Evolutionary conservation across 345 rosid species (phyloP).

Genomic region (Salix caprea): DNA sequence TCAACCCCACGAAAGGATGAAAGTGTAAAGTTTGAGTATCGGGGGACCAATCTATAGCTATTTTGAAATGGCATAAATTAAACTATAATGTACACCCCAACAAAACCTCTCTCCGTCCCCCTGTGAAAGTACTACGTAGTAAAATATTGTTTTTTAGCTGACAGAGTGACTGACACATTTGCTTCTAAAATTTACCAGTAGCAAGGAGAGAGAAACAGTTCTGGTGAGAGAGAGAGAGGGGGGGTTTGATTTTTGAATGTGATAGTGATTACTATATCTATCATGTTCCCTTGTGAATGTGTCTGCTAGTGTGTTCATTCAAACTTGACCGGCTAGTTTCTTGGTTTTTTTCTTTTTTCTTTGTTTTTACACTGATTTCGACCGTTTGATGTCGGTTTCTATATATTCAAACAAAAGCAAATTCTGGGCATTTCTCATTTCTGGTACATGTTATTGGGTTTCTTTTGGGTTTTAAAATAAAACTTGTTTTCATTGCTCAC

Average conservation of each 20-base stretch:
- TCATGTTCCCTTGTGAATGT: neutral
- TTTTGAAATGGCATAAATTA: neutral
- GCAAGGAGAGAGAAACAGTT: conserved; percentile 23
- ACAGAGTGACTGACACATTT: conserved; percentile 43
- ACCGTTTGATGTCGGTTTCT: conserved; percentile 28
- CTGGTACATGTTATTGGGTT: conserved; percentile 6
- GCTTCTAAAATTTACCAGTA: conserved; percentile 19
- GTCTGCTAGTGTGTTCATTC: conserved; percentile 20
- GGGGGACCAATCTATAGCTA: neutral
- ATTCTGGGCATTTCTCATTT: conserved; percentile 20
- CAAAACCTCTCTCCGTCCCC: neutral
- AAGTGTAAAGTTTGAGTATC: neutral
- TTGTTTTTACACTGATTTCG: conserved; percentile 12
- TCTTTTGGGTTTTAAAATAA: neutral
- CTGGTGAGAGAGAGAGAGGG: neutral
- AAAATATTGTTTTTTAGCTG: conserved; percentile 1
- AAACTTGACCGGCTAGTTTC: conserved; percentile 10
- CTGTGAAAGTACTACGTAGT: neutral
- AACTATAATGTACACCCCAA: neutral
- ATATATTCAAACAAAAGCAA: conserved; percentile 10
- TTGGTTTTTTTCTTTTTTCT: neutral
- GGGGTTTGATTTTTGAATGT: conserved; percentile 42
- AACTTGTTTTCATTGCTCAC: neutral
- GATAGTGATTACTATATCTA: conserved; percentile 17
- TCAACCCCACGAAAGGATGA: neutral